Percentiles rank a stretch among this genome's conserved stretches.
These are phyloP conservation scores for Candida patagonica DNA, from an alignment of 805 yeast species.

Conservation along the genomic window DNA sequence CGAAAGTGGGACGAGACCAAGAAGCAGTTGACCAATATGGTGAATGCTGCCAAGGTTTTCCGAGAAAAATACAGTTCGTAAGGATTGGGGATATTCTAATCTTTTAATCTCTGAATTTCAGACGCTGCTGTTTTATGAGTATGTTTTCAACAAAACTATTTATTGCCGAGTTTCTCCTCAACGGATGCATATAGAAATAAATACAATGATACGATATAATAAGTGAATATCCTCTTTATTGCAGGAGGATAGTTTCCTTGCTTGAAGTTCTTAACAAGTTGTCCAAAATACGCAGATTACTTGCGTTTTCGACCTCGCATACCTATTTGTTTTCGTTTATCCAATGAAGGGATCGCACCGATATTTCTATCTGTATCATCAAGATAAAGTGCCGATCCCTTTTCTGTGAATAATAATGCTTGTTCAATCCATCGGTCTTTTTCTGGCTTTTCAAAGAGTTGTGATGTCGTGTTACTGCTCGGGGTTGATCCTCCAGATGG, in stretches of 20 bases:
- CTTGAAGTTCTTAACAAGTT: no score
- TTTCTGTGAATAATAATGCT: conserved; percentile 16
- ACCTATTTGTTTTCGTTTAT: background rate
- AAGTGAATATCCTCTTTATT: no score
- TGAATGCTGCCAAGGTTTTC: conserved; percentile 96
- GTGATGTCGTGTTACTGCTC: background rate
- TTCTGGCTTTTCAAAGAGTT: conserved; percentile 5
- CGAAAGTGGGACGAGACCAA: conserved; percentile 99
- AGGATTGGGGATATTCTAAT: conserved; percentile 2
- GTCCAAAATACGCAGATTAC: no score
- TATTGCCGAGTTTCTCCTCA: conserved; percentile 3
- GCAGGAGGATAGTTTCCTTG: no score
- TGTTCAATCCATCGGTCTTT: conserved; percentile 17
- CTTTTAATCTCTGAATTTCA: conserved; percentile 5
- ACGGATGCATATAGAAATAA: conserved; percentile 2
- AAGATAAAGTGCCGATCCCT: conserved; percentile 12
- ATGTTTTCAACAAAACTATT: conserved; percentile 15
- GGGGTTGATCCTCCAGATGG: conserved; percentile 1
- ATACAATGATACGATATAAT: no score
- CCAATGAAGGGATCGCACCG: conserved; percentile 2
- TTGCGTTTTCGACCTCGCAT: background rate
- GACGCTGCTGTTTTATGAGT: conserved; percentile 5
- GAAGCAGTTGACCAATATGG: conserved; percentile 96
- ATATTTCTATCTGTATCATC: conserved; percentile 11
- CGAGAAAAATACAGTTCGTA: conserved; percentile 42